These are phyloP conservation scores for Knoxia roxburghii DNA, from an alignment of 257 asterid genomes.

Conservation along the genomic window DNA sequence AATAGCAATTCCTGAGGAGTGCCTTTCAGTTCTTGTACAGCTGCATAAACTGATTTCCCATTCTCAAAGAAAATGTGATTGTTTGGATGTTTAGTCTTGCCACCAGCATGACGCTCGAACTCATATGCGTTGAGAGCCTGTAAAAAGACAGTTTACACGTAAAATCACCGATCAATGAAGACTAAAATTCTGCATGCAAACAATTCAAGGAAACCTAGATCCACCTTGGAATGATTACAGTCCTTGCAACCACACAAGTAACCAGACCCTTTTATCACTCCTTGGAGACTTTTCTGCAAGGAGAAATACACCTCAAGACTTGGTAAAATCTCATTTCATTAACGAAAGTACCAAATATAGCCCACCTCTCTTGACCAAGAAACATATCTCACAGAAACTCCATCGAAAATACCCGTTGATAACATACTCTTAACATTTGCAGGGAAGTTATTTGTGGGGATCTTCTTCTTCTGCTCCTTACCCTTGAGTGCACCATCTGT, in stretches of 20 bases:
- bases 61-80: conserved; percentile 70
- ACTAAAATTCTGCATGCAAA: neutral
- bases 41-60: conserved; percentile 65
- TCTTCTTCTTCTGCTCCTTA: conserved; percentile 48
- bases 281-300: conserved; percentile 63
- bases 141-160: conserved; percentile 6
- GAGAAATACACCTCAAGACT: conserved; percentile 8
- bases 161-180: no score
- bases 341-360: conserved; percentile 6
- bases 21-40: conserved; percentile 68
- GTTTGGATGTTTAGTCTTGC: conserved; percentile 84
- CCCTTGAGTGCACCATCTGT: conserved; percentile 27
- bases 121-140: conserved; percentile 68
- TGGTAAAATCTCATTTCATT: conserved; percentile 4
- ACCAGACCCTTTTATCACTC: conserved; percentile 59
- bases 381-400: conserved; percentile 81
- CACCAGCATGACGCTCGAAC: conserved; percentile 74
- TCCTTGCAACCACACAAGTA: conserved; percentile 69
- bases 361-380: conserved; percentile 87
- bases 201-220: neutral
- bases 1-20: conserved; percentile 55
- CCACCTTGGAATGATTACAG: conserved; percentile 68
- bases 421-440: conserved; percentile 64
- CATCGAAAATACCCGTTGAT: conserved; percentile 81
- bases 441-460: conserved; percentile 51